Conservation (phyloP, 768 basidiomycete genomes). For the Lentinula raphanica region DNA sequence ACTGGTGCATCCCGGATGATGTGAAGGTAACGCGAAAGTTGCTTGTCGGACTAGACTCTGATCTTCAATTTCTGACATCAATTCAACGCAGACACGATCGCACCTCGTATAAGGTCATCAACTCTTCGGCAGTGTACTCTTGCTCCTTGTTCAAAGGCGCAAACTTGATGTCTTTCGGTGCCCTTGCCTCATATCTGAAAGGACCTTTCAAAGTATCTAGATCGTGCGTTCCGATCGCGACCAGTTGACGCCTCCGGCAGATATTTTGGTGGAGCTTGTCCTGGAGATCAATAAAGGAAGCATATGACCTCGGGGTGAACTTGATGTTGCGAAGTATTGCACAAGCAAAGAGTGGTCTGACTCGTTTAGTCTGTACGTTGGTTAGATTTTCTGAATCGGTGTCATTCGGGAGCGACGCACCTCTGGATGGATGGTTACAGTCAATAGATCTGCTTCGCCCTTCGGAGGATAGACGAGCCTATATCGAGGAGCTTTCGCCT, state of each 20-base stretch:
- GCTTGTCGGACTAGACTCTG: constrained; percentile 76
- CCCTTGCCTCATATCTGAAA: constrained; percentile 79
- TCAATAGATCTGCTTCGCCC: constrained; percentile 60
- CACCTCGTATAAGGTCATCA: constrained; percentile 94
- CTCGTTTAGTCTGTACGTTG: constrained; percentile 55
- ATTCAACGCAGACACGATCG: constrained; percentile 10
- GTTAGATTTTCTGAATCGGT: neutral
- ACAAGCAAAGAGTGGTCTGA: constrained; percentile 88
- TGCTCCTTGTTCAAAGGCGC: constrained; percentile 76
- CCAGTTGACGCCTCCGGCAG: constrained; percentile 82
- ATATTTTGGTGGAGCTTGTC: constrained; percentile 98
- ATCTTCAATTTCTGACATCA: neutral
- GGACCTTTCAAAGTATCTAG: constrained; percentile 83
- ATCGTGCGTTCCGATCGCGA: constrained; percentile 97
- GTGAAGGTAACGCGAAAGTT: constrained; percentile 80
- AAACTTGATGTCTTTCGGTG: constrained; percentile 89
- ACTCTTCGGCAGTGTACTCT: constrained; percentile 78
- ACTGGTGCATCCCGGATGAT: constrained; percentile 95
- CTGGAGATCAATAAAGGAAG: constrained; percentile 98
- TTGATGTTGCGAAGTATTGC: constrained; percentile 87
- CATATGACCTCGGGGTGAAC: constrained; percentile 86
- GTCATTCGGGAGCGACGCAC: constrained; percentile 37
- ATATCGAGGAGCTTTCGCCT: constrained; percentile 64
- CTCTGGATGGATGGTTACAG: constrained; percentile 66
- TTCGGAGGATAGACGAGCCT: constrained; percentile 66